Percentiles rank a stretch among this genome's conserved stretches.
Conservation (phyloP, 192 early-diverging fungal species). For the Phlyctochytrium planicorne region DNA sequence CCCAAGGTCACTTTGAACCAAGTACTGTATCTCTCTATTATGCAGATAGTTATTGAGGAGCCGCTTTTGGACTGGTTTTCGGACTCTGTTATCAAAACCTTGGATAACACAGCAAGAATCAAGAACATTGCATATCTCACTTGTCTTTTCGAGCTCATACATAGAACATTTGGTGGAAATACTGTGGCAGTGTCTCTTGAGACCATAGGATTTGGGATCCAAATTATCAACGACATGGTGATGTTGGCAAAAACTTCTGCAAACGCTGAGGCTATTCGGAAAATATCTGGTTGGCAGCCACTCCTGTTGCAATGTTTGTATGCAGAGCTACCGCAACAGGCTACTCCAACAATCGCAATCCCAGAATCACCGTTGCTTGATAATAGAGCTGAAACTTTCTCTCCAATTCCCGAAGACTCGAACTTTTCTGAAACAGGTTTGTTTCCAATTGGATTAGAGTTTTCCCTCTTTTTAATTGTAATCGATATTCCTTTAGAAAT, state of each 20-base stretch:
- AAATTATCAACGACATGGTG: constrained; percentile 25
- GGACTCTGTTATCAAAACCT: constrained; percentile 1
- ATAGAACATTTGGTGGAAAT: background rate
- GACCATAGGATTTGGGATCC: background rate
- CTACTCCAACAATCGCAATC: too few species aligned
- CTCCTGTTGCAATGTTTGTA: constrained; percentile 5
- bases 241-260: constrained; percentile 13
- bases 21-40: constrained; percentile 23
- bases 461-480: too few species aligned
- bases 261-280: constrained; percentile 35
- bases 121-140: constrained; percentile 22
- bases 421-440: too few species aligned
- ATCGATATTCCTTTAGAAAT: too few species aligned
- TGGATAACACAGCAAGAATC: background rate
- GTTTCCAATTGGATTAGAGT: too few species aligned
- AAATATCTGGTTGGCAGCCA: constrained; percentile 32
- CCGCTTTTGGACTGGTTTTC: constrained; percentile 28
- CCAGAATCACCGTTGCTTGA: too few species aligned
- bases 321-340: too few species aligned
- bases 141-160: background rate
- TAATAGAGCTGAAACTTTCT: too few species aligned
- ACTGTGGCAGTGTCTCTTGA: background rate
- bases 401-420: too few species aligned
- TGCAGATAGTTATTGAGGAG: constrained; percentile 40
- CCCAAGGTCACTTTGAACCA: constrained; percentile 12